Evolutionary conservation across 2,329 filamentous ascomycete genomes (phyloP), one percentile per base, ranked within the genome.

Genomic region (Alternaria triticina): DNA sequence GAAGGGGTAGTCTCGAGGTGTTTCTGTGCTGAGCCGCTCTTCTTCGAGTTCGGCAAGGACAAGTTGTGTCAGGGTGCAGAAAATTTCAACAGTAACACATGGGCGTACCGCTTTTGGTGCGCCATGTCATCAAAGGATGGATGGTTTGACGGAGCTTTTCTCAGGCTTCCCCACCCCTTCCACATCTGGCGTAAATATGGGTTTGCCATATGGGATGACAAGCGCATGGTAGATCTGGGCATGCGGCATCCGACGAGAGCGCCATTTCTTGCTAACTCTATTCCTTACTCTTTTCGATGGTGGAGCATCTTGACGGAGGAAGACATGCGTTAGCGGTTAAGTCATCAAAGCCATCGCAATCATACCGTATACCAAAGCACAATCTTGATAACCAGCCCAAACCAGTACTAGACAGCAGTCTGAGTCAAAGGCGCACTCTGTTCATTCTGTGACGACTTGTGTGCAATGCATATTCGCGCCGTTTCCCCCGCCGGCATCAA

Each of bases 181-280:
- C 43, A 61, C 4, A 25, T 17, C 54, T 62, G 46, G 50, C 62
- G 55, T 25, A 57, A 59, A 57, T 65, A 56, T 54, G 59, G 62
- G 6, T 65, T 65, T 43, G 59, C 59, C 23, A 59, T 65, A 52
- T 65, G 59, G 59, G 62, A 65, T 51, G 51, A 62, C 44, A 65
- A 59, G 45, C 62, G 59, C 51, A 65, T 65, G 55, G 46, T 13
- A 20, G 50, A 62, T 51, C 55, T 65, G 13, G 54, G 62, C 58
- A 65, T 65, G 59, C 30, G 40, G 45, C 22, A 59, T 51, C 58
- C 50, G 5, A 56, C 12, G 36, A 20, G 27, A 22, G 20, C 0
- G 54, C 23, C 52, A 57, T 3, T 61, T 17, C 1, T 40, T 33
- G 47, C 13, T 28, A 64, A 58, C 54, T 36, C 25, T 57, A 25